Evolutionary conservation across 805 yeast species (phyloP).

Genomic region (Candida germanica): DNA sequence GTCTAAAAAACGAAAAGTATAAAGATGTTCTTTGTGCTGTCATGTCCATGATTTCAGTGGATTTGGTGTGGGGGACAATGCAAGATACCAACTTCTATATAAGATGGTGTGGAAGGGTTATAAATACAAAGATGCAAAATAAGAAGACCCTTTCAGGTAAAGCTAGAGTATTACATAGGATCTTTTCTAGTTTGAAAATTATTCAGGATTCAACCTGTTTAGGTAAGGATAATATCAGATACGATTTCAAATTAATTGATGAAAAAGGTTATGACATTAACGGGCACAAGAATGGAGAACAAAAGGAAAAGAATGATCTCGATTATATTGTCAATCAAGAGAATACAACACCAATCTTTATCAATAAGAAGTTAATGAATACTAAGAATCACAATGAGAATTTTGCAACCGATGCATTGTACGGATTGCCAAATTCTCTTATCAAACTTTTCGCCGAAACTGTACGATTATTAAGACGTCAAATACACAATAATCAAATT

Average conservation of each 20-base stretch:
- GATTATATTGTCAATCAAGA: constrained; percentile 19
- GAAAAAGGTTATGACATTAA: constrained; percentile 37
- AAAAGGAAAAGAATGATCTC: constrained; percentile 13
- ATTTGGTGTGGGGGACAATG: constrained; percentile 89
- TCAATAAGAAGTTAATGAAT: constrained; percentile 40
- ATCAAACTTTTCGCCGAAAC: constrained; percentile 70
- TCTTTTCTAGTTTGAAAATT: constrained; percentile 69
- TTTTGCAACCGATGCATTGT: constrained; percentile 73
- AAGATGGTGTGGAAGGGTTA: constrained; percentile 71
- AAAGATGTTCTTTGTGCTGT: constrained; percentile 82
- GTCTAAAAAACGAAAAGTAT: constrained; percentile 58
- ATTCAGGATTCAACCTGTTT: constrained; percentile 74
- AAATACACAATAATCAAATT: constrained; percentile 34
- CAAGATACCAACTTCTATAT: constrained; percentile 76
- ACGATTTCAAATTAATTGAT: constrained; percentile 17
- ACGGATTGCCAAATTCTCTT: constrained; percentile 81
- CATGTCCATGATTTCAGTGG: constrained; percentile 82
- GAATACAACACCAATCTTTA: constrained; percentile 36
- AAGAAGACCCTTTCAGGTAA: constrained; percentile 68
- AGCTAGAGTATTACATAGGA: constrained; percentile 74
- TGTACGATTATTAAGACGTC: constrained; percentile 62
- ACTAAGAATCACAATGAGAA: constrained; percentile 53
- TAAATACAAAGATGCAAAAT: constrained; percentile 62
- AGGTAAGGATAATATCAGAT: constrained; percentile 28
- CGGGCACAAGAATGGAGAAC: constrained; percentile 27